Conservation (phyloP, 257 asterid species). For the Cinchona pubescens region DNA sequence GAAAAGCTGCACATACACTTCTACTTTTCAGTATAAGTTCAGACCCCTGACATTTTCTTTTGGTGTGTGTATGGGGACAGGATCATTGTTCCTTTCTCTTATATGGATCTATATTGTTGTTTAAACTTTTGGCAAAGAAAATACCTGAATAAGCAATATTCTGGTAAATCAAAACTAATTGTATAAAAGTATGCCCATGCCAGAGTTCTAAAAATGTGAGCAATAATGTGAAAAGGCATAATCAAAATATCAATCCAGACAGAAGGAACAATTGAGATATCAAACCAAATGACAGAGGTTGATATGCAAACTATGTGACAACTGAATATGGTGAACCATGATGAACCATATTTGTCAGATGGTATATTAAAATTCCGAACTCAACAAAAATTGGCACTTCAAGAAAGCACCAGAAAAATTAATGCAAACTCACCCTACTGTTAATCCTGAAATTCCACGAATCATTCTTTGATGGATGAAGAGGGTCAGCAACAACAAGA, state of each 20-base stretch:
- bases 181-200: neutral
- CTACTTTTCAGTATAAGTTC: constrained; percentile 29
- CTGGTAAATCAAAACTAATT: neutral
- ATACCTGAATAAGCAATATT: neutral
- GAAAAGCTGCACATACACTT: neutral
- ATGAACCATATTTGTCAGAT: neutral
- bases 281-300: too few relatives aligned
- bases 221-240: neutral
- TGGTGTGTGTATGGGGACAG: too few relatives aligned
- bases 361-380: neutral
- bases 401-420: neutral
- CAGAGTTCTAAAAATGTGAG: neutral
- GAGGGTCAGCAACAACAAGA: constrained; percentile 56
- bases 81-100: too few relatives aligned
- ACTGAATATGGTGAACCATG: neutral
- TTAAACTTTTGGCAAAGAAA: constrained; percentile 63
- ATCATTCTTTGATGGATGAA: constrained; percentile 55
- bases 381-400: neutral
- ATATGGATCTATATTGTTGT: constrained; percentile 84
- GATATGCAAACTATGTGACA: constrained; percentile 35
- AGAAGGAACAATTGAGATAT: neutral
- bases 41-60: too few relatives aligned
- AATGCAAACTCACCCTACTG: constrained; percentile 56
- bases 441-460: constrained; percentile 64
- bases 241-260: neutral